These are phyloP conservation scores for Salix purpurea DNA, from an alignment of 345 rosid species.

Conservation along the genomic window DNA sequence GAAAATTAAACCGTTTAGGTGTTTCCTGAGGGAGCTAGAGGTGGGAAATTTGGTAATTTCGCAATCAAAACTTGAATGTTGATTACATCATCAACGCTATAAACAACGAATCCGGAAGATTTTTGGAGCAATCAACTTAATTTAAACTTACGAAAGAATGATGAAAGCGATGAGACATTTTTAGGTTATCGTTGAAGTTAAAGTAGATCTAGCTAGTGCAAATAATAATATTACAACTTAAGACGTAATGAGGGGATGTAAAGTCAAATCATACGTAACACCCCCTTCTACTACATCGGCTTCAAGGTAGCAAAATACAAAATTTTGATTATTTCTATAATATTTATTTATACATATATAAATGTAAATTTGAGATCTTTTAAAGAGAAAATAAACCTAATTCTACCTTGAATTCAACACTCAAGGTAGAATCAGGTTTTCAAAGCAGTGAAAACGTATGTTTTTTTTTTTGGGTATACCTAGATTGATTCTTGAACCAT, in stretches of 20 bases:
- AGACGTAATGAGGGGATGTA: neutral
- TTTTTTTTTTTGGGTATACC: too few species aligned
- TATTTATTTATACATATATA: too few species aligned
- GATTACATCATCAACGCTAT: neutral
- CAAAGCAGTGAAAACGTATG: too few species aligned
- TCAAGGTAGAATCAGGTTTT: too few species aligned
- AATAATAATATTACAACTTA: neutral
- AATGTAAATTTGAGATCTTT: too few species aligned
- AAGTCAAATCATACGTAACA: neutral
- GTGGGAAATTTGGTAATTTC: slow-evolving; percentile 1
- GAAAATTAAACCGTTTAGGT: neutral
- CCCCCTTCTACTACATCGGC: neutral
- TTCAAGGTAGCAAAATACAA: neutral
- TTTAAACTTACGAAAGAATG: neutral
- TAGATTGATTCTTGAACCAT: too few species aligned
- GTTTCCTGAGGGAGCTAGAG: slow-evolving; percentile 6
- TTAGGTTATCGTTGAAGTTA: neutral
- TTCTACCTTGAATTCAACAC: too few species aligned
- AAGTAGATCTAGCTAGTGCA: neutral
- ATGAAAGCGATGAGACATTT: neutral
- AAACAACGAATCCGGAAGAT: neutral
- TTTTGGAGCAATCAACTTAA: neutral
- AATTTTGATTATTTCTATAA: too few species aligned
- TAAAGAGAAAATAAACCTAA: too few species aligned
- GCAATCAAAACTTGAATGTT: neutral